Percentiles rank a stretch among this genome's conserved stretches.
Evolutionary conservation across 495 filamentous ascomycete genomes (phyloP).

Genomic region (Talaromyces adpressus): DNA sequence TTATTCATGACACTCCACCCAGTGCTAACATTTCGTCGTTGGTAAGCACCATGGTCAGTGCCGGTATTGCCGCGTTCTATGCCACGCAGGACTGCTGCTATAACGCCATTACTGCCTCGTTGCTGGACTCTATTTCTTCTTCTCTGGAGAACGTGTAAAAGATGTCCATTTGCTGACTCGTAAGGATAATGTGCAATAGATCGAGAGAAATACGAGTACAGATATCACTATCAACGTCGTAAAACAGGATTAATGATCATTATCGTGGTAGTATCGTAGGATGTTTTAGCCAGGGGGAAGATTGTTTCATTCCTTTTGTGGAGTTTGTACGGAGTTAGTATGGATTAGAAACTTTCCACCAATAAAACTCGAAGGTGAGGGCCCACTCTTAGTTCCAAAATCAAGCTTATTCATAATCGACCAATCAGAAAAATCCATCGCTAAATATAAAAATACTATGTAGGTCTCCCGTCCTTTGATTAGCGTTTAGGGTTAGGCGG

Average conservation of each 20-base stretch:
- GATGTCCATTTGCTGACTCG: background rate
- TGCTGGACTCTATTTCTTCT: background rate
- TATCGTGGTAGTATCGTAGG: background rate
- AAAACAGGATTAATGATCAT: background rate
- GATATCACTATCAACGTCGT: background rate
- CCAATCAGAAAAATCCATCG: background rate
- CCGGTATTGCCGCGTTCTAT: slow-evolving; percentile 5
- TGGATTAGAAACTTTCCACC: background rate
- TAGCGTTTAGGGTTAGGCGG: background rate
- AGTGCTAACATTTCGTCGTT: background rate
- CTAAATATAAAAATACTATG: background rate
- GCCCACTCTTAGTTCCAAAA: background rate
- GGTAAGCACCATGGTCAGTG: background rate
- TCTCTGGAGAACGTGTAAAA: background rate
- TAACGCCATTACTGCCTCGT: background rate
- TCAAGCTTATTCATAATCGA: background rate
- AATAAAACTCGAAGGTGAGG: background rate
- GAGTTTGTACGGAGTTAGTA: background rate
- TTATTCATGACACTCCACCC: slow-evolving; percentile 1
- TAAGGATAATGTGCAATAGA: background rate
- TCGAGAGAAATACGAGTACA: background rate
- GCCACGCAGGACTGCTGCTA: slow-evolving; percentile 8
- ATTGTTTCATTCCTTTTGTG: background rate
- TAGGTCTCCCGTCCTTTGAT: background rate
- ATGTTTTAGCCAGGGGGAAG: background rate